These are phyloP conservation scores for Entomophthora muscae DNA, from an alignment of 371 early-diverging fungal species.

Conservation along the genomic window DNA sequence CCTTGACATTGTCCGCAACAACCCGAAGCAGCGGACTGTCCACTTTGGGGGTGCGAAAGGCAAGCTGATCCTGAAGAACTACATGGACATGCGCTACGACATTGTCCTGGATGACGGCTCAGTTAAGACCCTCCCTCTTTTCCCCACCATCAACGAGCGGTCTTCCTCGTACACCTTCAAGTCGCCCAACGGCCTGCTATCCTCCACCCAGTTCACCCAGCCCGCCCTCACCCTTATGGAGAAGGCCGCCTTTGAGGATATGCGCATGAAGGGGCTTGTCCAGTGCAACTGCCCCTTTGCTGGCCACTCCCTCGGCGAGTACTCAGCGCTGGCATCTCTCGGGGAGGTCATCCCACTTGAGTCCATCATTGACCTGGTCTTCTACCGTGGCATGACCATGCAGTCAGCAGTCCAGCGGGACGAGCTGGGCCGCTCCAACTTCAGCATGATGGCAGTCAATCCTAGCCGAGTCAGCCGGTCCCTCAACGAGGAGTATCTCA, in stretches of 20 bases:
- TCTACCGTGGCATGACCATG: conserved; percentile 96
- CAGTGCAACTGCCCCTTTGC: conserved; percentile 75
- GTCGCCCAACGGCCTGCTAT: conserved; percentile 77
- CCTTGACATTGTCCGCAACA: conserved; percentile 77
- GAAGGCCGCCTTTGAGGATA: conserved; percentile 82
- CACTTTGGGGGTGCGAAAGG: conserved; percentile 89
- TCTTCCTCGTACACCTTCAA: conserved; percentile 76
- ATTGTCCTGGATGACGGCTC: conserved; percentile 51
- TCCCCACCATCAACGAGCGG: conserved; percentile 71
- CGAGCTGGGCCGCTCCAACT: conserved; percentile 60
- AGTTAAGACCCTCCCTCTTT: conserved; percentile 59
- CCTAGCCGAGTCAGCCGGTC: conserved; percentile 74
- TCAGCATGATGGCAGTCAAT: conserved; percentile 91
- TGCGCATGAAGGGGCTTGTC: conserved; percentile 72
- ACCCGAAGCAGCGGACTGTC: conserved; percentile 73
- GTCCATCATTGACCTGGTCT: conserved; percentile 77
- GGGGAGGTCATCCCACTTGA: conserved; percentile 77
- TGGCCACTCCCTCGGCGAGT: conserved; percentile 93
- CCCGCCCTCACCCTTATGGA: conserved; percentile 83
- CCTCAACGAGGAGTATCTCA: conserved; percentile 70
- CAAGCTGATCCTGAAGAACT: conserved; percentile 71
- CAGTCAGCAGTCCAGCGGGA: conserved; percentile 84
- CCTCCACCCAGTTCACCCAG: conserved; percentile 93
- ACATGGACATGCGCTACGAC: conserved; percentile 82
- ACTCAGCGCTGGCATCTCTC: conserved; percentile 80